phyloP scores from a whole-genome alignment of 345 rosid genomes.

The Geranium brycei region DNA sequence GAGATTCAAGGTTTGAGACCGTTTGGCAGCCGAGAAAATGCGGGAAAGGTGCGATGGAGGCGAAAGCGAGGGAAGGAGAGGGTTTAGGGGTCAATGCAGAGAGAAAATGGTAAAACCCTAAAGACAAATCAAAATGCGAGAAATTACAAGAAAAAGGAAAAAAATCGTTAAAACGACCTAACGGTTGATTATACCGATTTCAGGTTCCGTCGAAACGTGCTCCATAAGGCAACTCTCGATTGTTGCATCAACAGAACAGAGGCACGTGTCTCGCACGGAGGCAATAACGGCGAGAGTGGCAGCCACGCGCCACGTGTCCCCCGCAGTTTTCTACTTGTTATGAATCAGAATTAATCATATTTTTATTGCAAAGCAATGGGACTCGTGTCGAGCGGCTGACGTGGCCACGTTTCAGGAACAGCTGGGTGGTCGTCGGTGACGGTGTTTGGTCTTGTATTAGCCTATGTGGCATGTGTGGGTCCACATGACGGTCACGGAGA shows the following conservation, averaged over 20 bases:
- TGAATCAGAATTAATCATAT: too few relatives aligned
- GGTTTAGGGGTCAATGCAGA: background rate
- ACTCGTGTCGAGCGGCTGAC: conserved; percentile 11
- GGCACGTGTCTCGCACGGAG: background rate
- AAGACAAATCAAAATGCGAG: background rate
- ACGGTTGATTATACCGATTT: background rate
- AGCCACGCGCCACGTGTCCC: background rate
- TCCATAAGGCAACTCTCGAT: background rate
- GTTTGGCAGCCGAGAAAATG: background rate
- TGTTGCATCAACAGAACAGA: background rate
- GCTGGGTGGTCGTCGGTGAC: conserved; percentile 19
- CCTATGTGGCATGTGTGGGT: too few relatives aligned
- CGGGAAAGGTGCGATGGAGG: background rate
- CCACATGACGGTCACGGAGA: background rate
- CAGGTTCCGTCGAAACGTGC: background rate
- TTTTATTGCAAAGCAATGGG: background rate
- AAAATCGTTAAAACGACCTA: background rate
- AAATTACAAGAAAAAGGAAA: background rate
- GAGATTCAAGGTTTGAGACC: background rate
- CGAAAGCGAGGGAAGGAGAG: background rate
- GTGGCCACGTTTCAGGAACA: conserved; percentile 32
- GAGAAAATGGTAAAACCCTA: background rate
- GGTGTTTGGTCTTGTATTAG: background rate
- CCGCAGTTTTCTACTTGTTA: background rate
- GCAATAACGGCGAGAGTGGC: background rate